Conservation (phyloP, 2,329 filamentous ascomycete genomes). For the Colletotrichum sp. region DNA sequence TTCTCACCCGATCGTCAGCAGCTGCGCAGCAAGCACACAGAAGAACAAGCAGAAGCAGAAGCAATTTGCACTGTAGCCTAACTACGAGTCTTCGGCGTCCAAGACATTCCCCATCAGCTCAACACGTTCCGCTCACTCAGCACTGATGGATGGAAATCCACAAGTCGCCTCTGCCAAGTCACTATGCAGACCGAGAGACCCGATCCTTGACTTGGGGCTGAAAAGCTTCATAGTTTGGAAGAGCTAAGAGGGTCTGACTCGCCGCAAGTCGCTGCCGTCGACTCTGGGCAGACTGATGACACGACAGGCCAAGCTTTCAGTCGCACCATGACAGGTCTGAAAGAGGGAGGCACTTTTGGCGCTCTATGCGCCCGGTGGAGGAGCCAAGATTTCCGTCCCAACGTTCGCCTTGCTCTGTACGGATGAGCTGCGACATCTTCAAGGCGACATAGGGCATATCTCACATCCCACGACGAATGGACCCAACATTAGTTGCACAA, state of each 20-base stretch:
- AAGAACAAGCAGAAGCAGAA: not conserved
- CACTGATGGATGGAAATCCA: not conserved
- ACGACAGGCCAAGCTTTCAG: slow-evolving; percentile 12
- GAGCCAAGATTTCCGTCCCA: not conserved
- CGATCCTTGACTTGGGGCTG: not conserved
- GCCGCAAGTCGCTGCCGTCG: not conserved
- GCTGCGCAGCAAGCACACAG: not conserved
- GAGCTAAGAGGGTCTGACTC: not conserved
- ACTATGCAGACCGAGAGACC: slow-evolving; percentile 3
- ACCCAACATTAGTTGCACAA: slow-evolving; percentile 4
- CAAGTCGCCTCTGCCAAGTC: slow-evolving; percentile 6
- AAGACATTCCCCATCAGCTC: not conserved
- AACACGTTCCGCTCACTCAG: not conserved
- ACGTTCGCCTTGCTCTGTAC: not conserved
- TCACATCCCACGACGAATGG: not conserved
- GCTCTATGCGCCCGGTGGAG: not conserved
- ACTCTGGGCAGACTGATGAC: not conserved
- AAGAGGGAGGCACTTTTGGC: not conserved
- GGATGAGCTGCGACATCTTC: not conserved
- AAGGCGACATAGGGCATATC: not conserved
- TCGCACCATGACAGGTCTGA: slow-evolving; percentile 1
- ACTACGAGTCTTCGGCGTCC: not conserved
- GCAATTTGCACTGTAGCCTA: not conserved
- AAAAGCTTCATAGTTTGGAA: not conserved
- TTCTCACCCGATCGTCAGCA: not conserved